A percentile compares a stretch with the other conserved stretches of the same genome.
phyloP scores from a whole-genome alignment of 1,139 yeast genomes.

The Lodderomyces pseudojiufengensis region DNA sequence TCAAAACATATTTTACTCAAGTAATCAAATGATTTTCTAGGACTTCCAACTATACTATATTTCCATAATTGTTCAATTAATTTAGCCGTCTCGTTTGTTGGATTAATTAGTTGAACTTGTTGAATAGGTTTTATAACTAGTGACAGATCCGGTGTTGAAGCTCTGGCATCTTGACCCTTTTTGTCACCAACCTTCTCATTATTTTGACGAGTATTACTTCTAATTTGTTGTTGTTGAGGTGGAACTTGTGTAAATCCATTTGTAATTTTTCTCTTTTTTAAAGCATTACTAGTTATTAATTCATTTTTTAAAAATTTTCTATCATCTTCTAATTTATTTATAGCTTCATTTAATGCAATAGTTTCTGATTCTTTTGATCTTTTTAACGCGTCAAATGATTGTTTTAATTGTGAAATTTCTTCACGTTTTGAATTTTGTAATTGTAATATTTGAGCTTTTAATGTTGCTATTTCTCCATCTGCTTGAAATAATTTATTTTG shows the following conservation, averaged over 20 bases:
- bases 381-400: conserved; percentile 26
- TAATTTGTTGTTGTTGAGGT: conserved; percentile 1
- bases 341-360: conserved; percentile 35
- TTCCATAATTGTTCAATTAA: conserved; percentile 38
- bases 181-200: neutral
- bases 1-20: conserved; percentile 46
- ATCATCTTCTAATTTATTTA: conserved; percentile 65
- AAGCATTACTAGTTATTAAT: conserved; percentile 22
- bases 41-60: conserved; percentile 47
- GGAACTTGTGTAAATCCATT: conserved; percentile 1
- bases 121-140: neutral
- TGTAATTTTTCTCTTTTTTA: conserved; percentile 6
- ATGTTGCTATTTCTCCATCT: conserved; percentile 74
- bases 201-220: neutral
- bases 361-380: conserved; percentile 41
- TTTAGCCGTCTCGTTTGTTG: conserved; percentile 33
- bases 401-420: conserved; percentile 41
- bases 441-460: conserved; percentile 59
- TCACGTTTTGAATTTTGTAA: conserved; percentile 42
- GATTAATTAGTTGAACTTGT: conserved; percentile 18
- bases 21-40: conserved; percentile 45
- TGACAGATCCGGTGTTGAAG: conserved; percentile 1
- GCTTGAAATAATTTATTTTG: conserved; percentile 42
- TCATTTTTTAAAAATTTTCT: conserved; percentile 57
- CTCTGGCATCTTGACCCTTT: neutral